phyloP scores from a whole-genome alignment of 2,329 filamentous ascomycete genomes.

The Fusarium tricinctum region DNA sequence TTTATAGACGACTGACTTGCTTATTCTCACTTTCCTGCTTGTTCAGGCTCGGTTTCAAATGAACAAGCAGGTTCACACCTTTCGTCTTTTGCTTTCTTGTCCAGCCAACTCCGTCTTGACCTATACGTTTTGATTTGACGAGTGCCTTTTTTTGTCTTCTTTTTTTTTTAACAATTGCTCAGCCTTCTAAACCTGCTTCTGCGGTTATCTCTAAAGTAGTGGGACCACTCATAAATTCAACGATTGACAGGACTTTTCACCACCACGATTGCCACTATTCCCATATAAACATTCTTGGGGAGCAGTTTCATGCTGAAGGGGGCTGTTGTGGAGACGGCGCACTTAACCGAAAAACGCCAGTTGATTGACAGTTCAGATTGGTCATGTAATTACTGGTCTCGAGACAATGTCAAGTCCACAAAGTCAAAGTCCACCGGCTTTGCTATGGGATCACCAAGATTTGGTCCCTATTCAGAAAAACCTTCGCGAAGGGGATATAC shows the following conservation, averaged over 20 bases:
- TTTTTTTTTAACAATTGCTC: conserved; percentile 17
- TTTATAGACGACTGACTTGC: conserved; percentile 38
- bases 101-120: conserved; percentile 13
- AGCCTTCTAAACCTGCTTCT: conserved; percentile 12
- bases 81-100: conserved; percentile 10
- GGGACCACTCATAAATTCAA: conserved; percentile 5
- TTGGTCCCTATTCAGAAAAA: conserved; percentile 63
- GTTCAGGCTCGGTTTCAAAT: conserved; percentile 11
- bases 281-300: conserved; percentile 1
- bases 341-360: conserved; percentile 24
- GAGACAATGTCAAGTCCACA: conserved; percentile 44
- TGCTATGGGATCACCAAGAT: conserved; percentile 60
- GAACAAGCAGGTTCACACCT: conserved; percentile 3
- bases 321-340: conserved; percentile 32
- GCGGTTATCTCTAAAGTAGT: conserved; percentile 9
- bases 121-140: conserved; percentile 14
- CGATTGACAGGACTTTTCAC: conserved; percentile 7
- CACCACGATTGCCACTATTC: conserved; percentile 19
- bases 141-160: conserved; percentile 11
- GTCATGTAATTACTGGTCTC: conserved; percentile 42
- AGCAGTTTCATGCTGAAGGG: conserved; percentile 35
- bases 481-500: conserved; percentile 64
- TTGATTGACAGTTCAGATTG: conserved; percentile 22
- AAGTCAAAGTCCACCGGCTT: conserved; percentile 36
- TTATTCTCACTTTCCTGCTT: conserved; percentile 15